Conservation (phyloP, 2,329 filamentous ascomycete genomes). For the Aureobasidium sp. region DNA sequence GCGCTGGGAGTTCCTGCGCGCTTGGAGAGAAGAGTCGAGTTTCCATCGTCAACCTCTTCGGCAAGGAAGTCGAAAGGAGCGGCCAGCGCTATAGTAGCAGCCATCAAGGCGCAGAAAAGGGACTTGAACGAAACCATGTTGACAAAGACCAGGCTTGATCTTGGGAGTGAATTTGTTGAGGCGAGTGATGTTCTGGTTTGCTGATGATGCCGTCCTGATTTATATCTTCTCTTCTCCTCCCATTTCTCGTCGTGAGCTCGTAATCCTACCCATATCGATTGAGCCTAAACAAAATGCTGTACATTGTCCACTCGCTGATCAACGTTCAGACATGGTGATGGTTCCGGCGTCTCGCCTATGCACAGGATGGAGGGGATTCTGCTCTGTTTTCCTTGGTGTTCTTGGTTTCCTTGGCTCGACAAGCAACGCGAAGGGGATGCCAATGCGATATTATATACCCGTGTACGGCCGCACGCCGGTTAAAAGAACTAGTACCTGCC, state of each 20-base stretch:
- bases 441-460: slow-evolving; percentile 5
- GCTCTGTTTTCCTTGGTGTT: neutral
- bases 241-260: neutral
- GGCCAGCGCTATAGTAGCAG: slow-evolving; percentile 30
- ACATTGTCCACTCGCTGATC: neutral
- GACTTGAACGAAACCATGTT: slow-evolving; percentile 37
- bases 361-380: neutral
- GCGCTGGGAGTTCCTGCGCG: slow-evolving; percentile 37
- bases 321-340: neutral
- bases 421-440: neutral
- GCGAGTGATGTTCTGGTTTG: neutral
- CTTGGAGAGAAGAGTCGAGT: slow-evolving; percentile 24
- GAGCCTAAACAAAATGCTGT: neutral
- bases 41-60: slow-evolving; percentile 21
- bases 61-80: slow-evolving; percentile 32
- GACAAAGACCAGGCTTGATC: slow-evolving; percentile 9
- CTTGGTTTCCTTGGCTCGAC: slow-evolving; percentile 9
- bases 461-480: neutral
- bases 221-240: neutral
- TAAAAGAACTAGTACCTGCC: slow-evolving; percentile 4
- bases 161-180: neutral
- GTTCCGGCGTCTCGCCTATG: slow-evolving; percentile 2
- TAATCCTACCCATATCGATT: neutral
- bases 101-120: slow-evolving; percentile 32
- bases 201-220: neutral